Evolutionary conservation across 2,329 filamentous ascomycete species (phyloP).

Genomic region (Alternaria brassicae): DNA sequence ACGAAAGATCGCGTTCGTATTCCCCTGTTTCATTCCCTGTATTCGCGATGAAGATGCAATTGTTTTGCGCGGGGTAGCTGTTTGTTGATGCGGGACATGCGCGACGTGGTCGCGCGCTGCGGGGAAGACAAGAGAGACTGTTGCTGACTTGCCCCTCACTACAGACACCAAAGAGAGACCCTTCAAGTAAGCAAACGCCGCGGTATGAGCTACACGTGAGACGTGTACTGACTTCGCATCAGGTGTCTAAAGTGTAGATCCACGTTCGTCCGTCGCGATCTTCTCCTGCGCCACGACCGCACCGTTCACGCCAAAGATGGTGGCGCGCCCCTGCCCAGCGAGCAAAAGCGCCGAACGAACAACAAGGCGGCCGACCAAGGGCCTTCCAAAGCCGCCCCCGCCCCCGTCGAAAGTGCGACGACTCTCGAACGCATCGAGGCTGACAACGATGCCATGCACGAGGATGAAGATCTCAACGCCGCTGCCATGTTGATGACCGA

Average conservation of each 20-base stretch:
- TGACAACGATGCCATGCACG: slow-evolving; percentile 80
- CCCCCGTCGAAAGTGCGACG: slow-evolving; percentile 83
- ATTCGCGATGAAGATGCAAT: slow-evolving; percentile 32
- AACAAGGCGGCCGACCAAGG: slow-evolving; percentile 63
- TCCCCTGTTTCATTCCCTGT: slow-evolving; percentile 10
- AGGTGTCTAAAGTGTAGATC: slow-evolving; percentile 85
- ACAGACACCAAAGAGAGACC: slow-evolving; percentile 97
- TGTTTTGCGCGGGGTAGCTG: slow-evolving; percentile 37
- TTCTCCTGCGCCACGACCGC: slow-evolving; percentile 94
- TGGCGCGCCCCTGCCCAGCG: slow-evolving; percentile 89
- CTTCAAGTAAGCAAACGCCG: slow-evolving; percentile 73
- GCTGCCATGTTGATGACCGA: slow-evolving; percentile 99
- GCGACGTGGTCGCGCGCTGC: slow-evolving; percentile 46
- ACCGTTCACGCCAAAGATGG: slow-evolving; percentile 99
- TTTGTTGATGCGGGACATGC: slow-evolving; percentile 45
- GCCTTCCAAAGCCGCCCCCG: slow-evolving; percentile 76
- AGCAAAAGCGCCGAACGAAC: slow-evolving; percentile 83
- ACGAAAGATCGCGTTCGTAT: slow-evolving; percentile 96
- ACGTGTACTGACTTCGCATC: background rate
- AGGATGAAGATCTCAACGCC: slow-evolving; percentile 96
- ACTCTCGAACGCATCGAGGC: slow-evolving; percentile 92
- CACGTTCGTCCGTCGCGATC: slow-evolving; percentile 96
- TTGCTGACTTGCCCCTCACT: slow-evolving; percentile 48
- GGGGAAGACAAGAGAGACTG: slow-evolving; percentile 37
- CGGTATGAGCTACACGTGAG: too few relatives aligned